Evolutionary conservation across 192 early-diverging fungal species (phyloP).

Genomic region (Entomortierella beljakovae): DNA sequence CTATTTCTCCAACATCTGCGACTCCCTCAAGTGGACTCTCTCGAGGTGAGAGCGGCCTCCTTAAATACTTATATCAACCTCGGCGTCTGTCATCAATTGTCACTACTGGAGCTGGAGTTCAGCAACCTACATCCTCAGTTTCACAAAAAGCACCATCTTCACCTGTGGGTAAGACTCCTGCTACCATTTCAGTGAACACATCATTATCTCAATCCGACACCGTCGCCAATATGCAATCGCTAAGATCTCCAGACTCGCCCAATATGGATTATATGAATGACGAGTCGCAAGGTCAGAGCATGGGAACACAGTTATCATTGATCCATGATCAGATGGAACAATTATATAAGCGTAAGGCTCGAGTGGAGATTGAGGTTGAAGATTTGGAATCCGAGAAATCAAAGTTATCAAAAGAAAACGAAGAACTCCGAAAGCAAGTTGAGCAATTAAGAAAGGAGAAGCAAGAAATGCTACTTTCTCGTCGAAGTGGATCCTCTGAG

Average conservation of each 20-base stretch:
- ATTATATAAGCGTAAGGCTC: conserved; percentile 27
- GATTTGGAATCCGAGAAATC: conserved; percentile 16
- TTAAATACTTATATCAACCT: conserved; percentile 46
- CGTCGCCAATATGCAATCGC: not conserved
- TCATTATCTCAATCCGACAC: not conserved
- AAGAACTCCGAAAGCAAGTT: conserved; percentile 13
- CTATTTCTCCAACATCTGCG: not conserved
- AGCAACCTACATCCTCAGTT: not conserved
- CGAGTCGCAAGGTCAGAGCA: not conserved
- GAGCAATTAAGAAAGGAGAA: conserved; percentile 27
- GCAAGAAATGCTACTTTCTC: not conserved
- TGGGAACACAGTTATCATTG: conserved; percentile 11
- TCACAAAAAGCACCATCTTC: not conserved
- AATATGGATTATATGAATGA: not conserved
- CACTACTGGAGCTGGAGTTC: not conserved
- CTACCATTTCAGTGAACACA: not conserved
- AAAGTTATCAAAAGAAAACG: conserved; percentile 10
- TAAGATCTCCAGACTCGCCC: not conserved
- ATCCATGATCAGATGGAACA: conserved; percentile 37
- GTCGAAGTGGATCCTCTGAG: not conserved
- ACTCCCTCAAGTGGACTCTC: not conserved
- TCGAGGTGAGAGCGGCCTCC: conserved; percentile 14
- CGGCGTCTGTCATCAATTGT: conserved; percentile 5
- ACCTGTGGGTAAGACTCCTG: not conserved
- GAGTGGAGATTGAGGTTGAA: conserved; percentile 31